These are phyloP conservation scores for Brassica juncea DNA, from an alignment of 345 rosid genomes.

Conservation along the genomic window DNA sequence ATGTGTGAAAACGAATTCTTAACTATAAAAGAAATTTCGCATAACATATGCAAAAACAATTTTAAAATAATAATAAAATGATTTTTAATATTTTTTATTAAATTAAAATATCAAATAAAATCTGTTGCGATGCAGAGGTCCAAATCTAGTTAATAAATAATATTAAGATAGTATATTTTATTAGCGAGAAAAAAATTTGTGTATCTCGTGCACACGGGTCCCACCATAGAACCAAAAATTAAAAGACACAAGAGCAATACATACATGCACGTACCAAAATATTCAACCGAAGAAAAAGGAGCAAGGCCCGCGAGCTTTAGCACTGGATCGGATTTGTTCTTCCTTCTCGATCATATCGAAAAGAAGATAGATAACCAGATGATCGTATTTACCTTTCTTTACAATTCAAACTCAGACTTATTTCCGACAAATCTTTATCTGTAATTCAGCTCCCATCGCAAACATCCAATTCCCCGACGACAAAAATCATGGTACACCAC, in stretches of 20 bases:
- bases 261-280: background rate
- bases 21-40: no score
- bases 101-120: no score
- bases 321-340: background rate
- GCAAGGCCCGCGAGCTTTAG: background rate
- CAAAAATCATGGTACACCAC: background rate
- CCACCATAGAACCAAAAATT: background rate
- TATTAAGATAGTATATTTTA: no score
- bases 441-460: background rate
- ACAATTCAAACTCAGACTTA: background rate
- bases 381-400: background rate
- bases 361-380: background rate
- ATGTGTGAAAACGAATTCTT: no score
- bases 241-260: background rate
- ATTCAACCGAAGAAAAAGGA: background rate
- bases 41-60: no score
- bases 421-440: background rate
- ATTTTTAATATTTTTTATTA: no score
- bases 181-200: background rate
- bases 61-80: no score
- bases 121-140: no score
- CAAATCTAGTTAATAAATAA: no score
- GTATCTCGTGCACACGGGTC: background rate
- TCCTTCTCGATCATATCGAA: background rate
- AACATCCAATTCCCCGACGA: background rate